Evolutionary conservation across 148 eudicot species (phyloP).

Genomic region (Nepenthes mirabilis): DNA sequence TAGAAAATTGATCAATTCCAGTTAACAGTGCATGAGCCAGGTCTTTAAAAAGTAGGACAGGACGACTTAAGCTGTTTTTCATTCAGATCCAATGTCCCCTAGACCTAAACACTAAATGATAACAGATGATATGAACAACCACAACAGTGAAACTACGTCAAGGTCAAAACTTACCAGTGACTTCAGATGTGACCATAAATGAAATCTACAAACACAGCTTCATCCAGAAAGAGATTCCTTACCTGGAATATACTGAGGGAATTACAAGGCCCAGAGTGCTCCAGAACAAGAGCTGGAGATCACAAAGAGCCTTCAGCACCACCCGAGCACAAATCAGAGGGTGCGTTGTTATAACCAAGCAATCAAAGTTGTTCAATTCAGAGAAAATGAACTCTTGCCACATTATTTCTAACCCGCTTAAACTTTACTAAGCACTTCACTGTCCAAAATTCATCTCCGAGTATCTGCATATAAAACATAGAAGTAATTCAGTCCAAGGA

Average conservation of each 20-base stretch:
- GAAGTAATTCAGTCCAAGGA: not conserved
- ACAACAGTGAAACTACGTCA: too few species aligned
- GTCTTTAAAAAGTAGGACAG: too few species aligned
- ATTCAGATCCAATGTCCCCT: too few species aligned
- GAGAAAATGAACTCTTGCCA: not conserved
- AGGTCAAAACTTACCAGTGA: too few species aligned
- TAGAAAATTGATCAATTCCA: too few species aligned
- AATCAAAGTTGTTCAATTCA: slow-evolving; percentile 17
- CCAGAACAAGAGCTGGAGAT: slow-evolving; percentile 36
- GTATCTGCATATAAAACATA: slow-evolving; percentile 16
- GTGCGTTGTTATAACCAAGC: slow-evolving; percentile 4
- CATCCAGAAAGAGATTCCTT: not conserved
- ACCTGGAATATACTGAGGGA: slow-evolving; percentile 44
- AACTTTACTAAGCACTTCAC: slow-evolving; percentile 29
- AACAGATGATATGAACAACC: too few species aligned
- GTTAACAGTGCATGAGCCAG: too few species aligned
- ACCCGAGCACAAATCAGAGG: slow-evolving; percentile 14
- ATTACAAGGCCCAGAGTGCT: slow-evolving; percentile 53
- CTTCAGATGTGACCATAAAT: too few species aligned
- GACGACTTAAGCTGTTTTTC: too few species aligned
- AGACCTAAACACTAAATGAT: too few species aligned
- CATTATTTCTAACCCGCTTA: slow-evolving; percentile 17
- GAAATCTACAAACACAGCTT: too few species aligned
- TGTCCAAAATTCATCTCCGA: slow-evolving; percentile 90
- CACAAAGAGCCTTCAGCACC: slow-evolving; percentile 41